These are phyloP conservation scores for Solanum peruvianum DNA, from an alignment of 257 asterid genomes.

Conservation along the genomic window DNA sequence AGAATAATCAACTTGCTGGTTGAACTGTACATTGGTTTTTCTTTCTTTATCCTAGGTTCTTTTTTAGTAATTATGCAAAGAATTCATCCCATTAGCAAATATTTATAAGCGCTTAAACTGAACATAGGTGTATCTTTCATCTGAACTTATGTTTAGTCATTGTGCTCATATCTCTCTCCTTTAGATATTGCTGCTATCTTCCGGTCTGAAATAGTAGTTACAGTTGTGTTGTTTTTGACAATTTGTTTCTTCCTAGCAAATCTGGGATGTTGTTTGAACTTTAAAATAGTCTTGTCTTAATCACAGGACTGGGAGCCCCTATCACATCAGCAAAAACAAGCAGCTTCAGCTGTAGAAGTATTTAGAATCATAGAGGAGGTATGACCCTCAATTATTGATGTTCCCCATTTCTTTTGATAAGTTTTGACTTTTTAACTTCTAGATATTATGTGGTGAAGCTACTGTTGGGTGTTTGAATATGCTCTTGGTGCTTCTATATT, in stretches of 20 bases:
- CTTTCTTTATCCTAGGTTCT: not conserved
- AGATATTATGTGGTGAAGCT: not conserved
- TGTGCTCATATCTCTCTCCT: not conserved
- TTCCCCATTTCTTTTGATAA: not conserved
- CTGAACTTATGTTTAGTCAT: not conserved
- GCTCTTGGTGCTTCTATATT: not conserved
- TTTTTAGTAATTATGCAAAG: not conserved
- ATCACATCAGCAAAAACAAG: slow-evolving; percentile 82
- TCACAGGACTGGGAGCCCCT: slow-evolving; percentile 88
- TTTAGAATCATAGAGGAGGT: slow-evolving; percentile 97
- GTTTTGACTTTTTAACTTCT: not conserved
- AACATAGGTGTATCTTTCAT: not conserved
- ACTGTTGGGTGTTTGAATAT: not conserved
- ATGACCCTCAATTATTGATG: slow-evolving; percentile 4
- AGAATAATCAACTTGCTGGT: not conserved
- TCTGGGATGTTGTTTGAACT: not conserved
- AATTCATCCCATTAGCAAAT: not conserved
- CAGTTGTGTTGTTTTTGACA: not conserved
- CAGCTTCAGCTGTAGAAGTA: slow-evolving; percentile 97
- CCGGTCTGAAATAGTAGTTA: not conserved
- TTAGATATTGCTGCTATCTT: not conserved
- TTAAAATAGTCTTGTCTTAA: not conserved
- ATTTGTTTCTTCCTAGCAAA: not conserved
- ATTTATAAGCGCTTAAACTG: not conserved
- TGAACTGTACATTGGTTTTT: not conserved